Evolutionary conservation across 805 yeast genomes (phyloP).

Genomic region (Suhomyces faveliae): DNA sequence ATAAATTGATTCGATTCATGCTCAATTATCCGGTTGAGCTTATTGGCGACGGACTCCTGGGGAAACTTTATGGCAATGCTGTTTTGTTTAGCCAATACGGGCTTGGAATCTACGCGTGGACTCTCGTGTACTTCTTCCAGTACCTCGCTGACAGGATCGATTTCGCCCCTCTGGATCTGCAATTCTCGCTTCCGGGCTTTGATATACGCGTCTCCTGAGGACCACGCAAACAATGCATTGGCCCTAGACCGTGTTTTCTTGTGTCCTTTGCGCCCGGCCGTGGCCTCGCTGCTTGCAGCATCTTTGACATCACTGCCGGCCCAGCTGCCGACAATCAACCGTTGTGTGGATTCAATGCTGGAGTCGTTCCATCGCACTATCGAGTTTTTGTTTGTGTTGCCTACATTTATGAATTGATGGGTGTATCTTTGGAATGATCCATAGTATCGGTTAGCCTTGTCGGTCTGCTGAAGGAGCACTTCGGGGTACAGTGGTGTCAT

Average conservation of each 20-base stretch:
- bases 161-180: constrained; percentile 9
- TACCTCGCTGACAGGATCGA: constrained; percentile 3
- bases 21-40: constrained; percentile 32
- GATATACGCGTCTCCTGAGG: constrained; percentile 40
- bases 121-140: background rate
- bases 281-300: background rate
- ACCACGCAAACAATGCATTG: constrained; percentile 43
- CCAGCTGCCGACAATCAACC: constrained; percentile 25
- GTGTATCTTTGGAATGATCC: constrained; percentile 33
- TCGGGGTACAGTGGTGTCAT: constrained; percentile 29
- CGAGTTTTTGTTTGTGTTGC: constrained; percentile 7
- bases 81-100: background rate
- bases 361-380: constrained; percentile 34
- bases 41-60: constrained; percentile 20
- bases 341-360: constrained; percentile 20
- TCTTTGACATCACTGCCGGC: constrained; percentile 7
- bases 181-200: constrained; percentile 30
- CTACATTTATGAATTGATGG: constrained; percentile 30
- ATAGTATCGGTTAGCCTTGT: constrained; percentile 30
- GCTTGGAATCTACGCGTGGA: background rate
- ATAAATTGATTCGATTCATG: constrained; percentile 37
- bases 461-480: constrained; percentile 28
- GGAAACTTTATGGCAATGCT: constrained; percentile 14
- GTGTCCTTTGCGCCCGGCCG: constrained; percentile 3
- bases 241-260: constrained; percentile 15